Evolutionary conservation across 352 stramenopile species (phyloP).

Genomic region (Plasmopara halstedii): DNA sequence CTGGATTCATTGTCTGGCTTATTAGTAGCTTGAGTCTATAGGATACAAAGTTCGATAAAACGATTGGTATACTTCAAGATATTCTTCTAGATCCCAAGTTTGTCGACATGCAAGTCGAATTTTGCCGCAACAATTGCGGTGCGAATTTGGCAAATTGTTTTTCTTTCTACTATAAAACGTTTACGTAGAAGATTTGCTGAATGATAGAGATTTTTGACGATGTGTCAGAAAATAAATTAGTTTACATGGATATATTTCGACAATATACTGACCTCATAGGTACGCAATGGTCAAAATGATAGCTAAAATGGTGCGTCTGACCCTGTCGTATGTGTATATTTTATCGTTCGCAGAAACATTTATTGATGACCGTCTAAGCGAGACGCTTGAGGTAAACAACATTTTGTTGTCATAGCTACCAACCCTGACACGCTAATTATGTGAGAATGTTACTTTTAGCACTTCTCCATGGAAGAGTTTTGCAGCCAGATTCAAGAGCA

Average conservation of each 20-base stretch:
- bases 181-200: background rate
- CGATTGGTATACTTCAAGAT: conserved; percentile 73
- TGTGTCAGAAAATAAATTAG: conserved; percentile 76
- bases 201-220: conserved; percentile 74
- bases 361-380: conserved; percentile 48
- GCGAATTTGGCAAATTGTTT: background rate
- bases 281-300: conserved; percentile 11
- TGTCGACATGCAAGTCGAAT: conserved; percentile 67
- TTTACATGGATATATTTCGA: conserved; percentile 75
- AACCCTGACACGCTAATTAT: background rate
- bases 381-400: conserved; percentile 49
- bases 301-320: too few species aligned
- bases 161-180: background rate
- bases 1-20: background rate
- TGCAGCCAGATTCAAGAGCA: conserved; percentile 78
- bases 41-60: conserved; percentile 72
- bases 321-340: background rate
- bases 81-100: conserved; percentile 76
- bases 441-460: conserved; percentile 24
- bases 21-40: conserved; percentile 1
- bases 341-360: conserved; percentile 41
- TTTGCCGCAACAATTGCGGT: conserved; percentile 77
- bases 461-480: conserved; percentile 80
- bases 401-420: background rate
- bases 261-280: conserved; percentile 76